Conservation (phyloP, 441 rosid genomes). For the Jatropha multifida region DNA sequence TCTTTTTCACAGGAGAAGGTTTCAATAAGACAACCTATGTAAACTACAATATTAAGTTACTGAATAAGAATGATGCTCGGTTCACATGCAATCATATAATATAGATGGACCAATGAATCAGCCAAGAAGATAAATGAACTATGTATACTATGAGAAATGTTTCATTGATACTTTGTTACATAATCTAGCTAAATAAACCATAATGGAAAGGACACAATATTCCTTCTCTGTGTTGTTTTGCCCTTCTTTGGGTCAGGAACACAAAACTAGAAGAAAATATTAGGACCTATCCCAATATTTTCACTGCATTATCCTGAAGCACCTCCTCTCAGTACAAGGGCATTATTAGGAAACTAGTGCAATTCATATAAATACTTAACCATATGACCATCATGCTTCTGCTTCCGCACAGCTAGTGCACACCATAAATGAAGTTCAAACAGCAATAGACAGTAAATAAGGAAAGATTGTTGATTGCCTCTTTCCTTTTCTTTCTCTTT, state of each 20-base stretch:
- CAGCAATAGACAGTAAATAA: neutral
- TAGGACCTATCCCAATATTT: neutral
- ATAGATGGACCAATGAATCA: neutral
- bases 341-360: neutral
- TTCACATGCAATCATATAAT: neutral
- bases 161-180: neutral
- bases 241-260: too few relatives aligned
- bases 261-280: neutral
- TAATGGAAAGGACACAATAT: neutral
- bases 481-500: neutral
- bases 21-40: neutral
- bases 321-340: neutral
- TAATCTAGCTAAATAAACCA: neutral
- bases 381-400: neutral
- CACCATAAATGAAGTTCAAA: slow-evolving; percentile 8
- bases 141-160: neutral
- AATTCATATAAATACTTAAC: neutral
- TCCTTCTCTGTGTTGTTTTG: neutral
- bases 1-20: neutral
- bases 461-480: neutral
- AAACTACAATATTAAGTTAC: neutral
- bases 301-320: neutral
- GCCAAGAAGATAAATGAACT: neutral
- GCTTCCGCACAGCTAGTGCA: neutral
- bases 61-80: neutral